These are phyloP conservation scores for Pseudocercospora ulei DNA, from an alignment of 2,329 filamentous ascomycete species.

Conservation along the genomic window DNA sequence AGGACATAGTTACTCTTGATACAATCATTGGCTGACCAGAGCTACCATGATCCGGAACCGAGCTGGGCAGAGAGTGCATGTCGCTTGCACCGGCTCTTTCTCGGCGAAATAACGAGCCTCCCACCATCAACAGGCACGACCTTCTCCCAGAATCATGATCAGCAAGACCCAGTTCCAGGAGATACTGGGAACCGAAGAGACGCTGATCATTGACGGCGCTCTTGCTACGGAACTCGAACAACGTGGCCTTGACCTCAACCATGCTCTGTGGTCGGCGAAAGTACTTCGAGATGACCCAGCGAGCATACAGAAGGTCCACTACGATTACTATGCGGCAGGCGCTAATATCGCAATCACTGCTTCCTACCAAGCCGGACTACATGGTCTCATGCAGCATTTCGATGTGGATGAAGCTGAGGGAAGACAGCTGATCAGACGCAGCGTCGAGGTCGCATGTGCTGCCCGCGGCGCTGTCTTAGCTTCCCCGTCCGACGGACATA, in stretches of 20 bases:
- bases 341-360: slow-evolving; percentile 43
- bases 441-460: slow-evolving; percentile 37
- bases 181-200: slow-evolving; percentile 24
- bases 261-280: slow-evolving; percentile 41
- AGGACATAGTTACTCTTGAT: no score
- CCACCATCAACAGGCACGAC: background rate
- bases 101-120: no score
- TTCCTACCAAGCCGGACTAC: slow-evolving; percentile 41
- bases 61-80: no score
- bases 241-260: slow-evolving; percentile 38
- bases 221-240: slow-evolving; percentile 43
- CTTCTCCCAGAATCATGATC: slow-evolving; percentile 20
- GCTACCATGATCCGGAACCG: no score
- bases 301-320: slow-evolving; percentile 39
- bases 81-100: no score
- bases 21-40: no score
- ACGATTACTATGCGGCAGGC: slow-evolving; percentile 40
- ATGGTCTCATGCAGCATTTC: slow-evolving; percentile 37
- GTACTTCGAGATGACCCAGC: slow-evolving; percentile 36
- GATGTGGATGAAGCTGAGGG: slow-evolving; percentile 32
- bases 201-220: slow-evolving; percentile 41
- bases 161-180: slow-evolving; percentile 21
- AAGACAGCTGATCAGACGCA: slow-evolving; percentile 35
- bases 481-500: slow-evolving; percentile 1
- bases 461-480: slow-evolving; percentile 29